Base-by-base conservation (phyloP, 1,284 basidiomycete species). In the Leccinum fuscescens region DNA sequence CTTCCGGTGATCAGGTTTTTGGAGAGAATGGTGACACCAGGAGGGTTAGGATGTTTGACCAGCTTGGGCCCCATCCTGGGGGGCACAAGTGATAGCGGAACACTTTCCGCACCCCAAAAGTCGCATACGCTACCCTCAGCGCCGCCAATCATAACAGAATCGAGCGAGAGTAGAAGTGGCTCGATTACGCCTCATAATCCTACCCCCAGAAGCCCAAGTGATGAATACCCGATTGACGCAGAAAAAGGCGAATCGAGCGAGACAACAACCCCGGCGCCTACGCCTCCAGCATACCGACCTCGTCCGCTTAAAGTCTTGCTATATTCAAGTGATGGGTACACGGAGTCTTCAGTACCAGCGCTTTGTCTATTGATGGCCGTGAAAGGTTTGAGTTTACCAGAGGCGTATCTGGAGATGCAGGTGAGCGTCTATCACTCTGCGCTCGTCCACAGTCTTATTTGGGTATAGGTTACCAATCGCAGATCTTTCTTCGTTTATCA, bases 401-500 rank as follows among this genome's bases (percentile, higher is more conserved):
- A 96, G 70, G 96, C 95, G 15, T 98, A 96, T 77, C 78, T 96
- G 52, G 86, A 92, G 71, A 81, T 96, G 66, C 94, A 90, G 75
- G 70, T 72, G 3, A 17, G 65, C 57, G 44, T 56, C n/a, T 22
- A 8, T 14, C 12, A 31, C 15, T 2, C n/a, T 58, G 22, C 12
- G 29, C 24, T 37, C 22, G 33, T 56, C 35, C 42, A 54, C 56
- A 61, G 24, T 29, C 49, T 50, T 50, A 50, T 50, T 24, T 33
- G 50, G 4, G 0, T 14, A 2, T 29, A 84, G 69, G 81, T 89
- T 73, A 82, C 82, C 79, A 82, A 90, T 81, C 78, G 85, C 78
- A 71, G 86, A 64, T 90, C 80, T 72, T 99, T 99, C 80, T 98
- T 97, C 68, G 92, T 98, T 55, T 98, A 97, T 74, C 86, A 88